These are phyloP conservation scores for Dioscorea dumetorum DNA, from an alignment of 106 monocot species.

Conservation along the genomic window DNA sequence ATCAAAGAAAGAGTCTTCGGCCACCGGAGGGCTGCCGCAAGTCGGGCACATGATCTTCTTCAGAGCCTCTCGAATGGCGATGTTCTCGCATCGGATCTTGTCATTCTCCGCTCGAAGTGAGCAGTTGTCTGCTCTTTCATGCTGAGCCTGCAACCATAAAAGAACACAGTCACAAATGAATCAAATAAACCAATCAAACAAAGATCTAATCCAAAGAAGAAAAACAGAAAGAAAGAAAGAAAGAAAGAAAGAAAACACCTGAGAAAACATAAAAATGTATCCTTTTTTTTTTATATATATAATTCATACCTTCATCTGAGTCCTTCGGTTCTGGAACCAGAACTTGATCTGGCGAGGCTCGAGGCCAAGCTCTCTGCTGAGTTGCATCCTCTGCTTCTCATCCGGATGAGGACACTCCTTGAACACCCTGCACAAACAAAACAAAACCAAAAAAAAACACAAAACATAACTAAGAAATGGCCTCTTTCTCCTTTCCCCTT, in stretches of 20 bases:
- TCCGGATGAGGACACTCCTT: constrained; percentile 94
- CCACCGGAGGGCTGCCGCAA: constrained; percentile 59
- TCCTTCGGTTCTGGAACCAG: constrained; percentile 96
- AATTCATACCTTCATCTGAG: constrained; percentile 68
- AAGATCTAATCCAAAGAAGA: not conserved
- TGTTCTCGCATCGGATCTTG: constrained; percentile 94
- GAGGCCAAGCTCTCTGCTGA: constrained; percentile 70
- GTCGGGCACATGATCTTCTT: constrained; percentile 78
- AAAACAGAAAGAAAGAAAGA: too few species aligned
- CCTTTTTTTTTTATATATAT: not conserved
- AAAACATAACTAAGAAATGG: not conserved
- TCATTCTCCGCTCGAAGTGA: constrained; percentile 90
- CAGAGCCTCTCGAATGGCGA: constrained; percentile 77
- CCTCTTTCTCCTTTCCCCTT: not conserved
- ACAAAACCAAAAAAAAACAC: not conserved
- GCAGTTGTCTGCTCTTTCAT: constrained; percentile 88
- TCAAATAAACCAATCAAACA: constrained; percentile 1
- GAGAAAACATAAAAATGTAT: not conserved
- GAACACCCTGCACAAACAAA: constrained; percentile 44
- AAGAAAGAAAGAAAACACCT: not conserved
- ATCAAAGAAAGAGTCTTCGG: constrained; percentile 69
- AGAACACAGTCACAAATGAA: not conserved
- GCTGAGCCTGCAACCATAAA: constrained; percentile 50
- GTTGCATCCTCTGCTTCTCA: constrained; percentile 90
- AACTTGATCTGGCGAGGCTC: constrained; percentile 97